Evolutionary conservation across 257 asterid species (phyloP).

Genomic region (Fraxinus pennsylvanica): DNA sequence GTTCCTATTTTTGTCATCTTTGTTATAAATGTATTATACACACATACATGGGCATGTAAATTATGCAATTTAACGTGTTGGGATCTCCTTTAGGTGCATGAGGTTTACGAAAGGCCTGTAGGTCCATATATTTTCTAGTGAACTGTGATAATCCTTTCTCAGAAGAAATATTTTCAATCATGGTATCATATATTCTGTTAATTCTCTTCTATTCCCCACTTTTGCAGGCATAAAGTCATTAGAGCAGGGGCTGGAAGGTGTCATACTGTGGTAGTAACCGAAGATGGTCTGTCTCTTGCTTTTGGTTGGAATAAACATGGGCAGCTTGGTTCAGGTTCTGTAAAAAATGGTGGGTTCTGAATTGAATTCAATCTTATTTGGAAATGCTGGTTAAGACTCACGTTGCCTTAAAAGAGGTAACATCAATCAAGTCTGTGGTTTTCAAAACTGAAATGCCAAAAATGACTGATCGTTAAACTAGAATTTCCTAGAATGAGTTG

Average conservation of each 20-base stretch:
- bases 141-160: not conserved
- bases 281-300: slow-evolving; percentile 70
- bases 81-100: not conserved
- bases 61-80: not conserved
- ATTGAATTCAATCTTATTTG: not conserved
- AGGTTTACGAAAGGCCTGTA: not conserved
- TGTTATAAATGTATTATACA: not conserved
- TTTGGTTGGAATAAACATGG: slow-evolving; percentile 99
- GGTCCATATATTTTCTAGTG: not conserved
- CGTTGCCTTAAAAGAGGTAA: not conserved
- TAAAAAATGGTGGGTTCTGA: slow-evolving; percentile 62
- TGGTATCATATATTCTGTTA: slow-evolving; percentile 6
- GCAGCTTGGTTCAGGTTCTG: slow-evolving; percentile 90
- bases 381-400: not conserved
- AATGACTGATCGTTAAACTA: not conserved
- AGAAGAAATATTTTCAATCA: not conserved
- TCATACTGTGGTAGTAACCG: slow-evolving; percentile 88
- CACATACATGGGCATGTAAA: not conserved
- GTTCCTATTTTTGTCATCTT: not conserved
- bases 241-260: slow-evolving; percentile 80
- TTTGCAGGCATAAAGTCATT: slow-evolving; percentile 65
- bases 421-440: not conserved
- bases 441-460: not conserved
- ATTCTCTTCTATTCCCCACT: not conserved
- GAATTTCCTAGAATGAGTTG: not conserved